Conservation (phyloP, 345 rosid species). For the Lumnitzera littorea region DNA sequence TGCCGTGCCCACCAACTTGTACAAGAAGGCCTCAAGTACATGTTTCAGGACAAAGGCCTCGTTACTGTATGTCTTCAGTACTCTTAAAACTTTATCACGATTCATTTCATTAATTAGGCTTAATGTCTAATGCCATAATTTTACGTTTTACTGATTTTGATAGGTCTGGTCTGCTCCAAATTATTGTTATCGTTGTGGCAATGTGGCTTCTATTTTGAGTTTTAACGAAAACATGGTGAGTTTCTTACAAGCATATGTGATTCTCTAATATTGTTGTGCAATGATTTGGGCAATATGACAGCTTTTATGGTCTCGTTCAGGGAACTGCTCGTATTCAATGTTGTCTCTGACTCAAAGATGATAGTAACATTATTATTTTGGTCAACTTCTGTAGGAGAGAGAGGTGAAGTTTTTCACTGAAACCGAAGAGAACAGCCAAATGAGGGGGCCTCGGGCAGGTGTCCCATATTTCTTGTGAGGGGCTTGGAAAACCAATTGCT, state of each 20-base stretch:
- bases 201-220: slow-evolving; percentile 98
- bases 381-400: slow-evolving; percentile 56
- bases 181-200: slow-evolving; percentile 98
- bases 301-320: no score
- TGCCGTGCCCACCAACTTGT: slow-evolving; percentile 99
- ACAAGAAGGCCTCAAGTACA: slow-evolving; percentile 99
- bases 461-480: slow-evolving; percentile 86
- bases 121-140: slow-evolving; percentile 14
- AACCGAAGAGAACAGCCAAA: slow-evolving; percentile 98
- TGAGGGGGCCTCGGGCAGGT: slow-evolving; percentile 99
- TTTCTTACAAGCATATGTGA: not conserved
- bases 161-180: slow-evolving; percentile 99
- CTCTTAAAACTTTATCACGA: not conserved
- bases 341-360: no score
- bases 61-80: slow-evolving; percentile 58
- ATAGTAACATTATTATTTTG: not conserved
- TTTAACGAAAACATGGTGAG: slow-evolving; percentile 95
- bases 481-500: slow-evolving; percentile 1
- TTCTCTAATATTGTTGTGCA: not conserved
- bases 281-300: not conserved
- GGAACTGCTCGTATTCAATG: no score
- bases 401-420: slow-evolving; percentile 97
- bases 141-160: slow-evolving; percentile 15
- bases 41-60: slow-evolving; percentile 99
- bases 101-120: not conserved